Evolutionary conservation across 768 basidiomycete genomes (phyloP), one percentile per base, ranked within the genome.

Genomic region (Leucocoprinus sp.): DNA sequence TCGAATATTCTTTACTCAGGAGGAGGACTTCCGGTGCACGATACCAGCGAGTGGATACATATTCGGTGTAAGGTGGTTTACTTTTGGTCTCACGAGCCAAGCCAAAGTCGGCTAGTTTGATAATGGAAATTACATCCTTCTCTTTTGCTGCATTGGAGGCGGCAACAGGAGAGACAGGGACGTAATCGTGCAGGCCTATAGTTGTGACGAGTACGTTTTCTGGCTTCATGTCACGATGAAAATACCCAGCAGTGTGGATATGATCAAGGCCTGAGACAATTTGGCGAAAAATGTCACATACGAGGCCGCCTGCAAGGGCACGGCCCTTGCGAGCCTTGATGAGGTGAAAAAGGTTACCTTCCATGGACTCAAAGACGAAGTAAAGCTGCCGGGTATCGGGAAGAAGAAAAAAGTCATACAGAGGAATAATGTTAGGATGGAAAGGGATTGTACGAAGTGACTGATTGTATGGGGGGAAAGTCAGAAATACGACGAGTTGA

Each of bases 331-430:
- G 84, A 37, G 93, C 81, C 69, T 95, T 97, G 66, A 97, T 95
- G 69, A 99, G 87, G 63, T 99, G 96, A 67, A 95, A 99, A 38
- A 99, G 80, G 66, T 99, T 98, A 58, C 96, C 96, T 65, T 99
- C 96, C 96, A 99, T 98, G 58, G 93, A 93, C 67, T 99, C 96
- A 65, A 99, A 99, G 37, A 98, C 95, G 59, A 98, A 98, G 65
- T 98, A 96, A 56, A 99, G 88, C 65, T 99, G 93, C 64, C 90
- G 91, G 50, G 90, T 78, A 54, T 82, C 78, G 4, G 96, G 96
- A n/a, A 93, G 80, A 54, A 99, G 87, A 71, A 98, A 99, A 59
- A 91, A 93, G 66, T 99, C 96, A 72, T 98, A 99, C 55, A 99
- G 75, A 49, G 96, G 95, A 62, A 99, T 97, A 67, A 99, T 91